A percentile compares a stretch with the other conserved stretches of the same genome.
Evolutionary conservation across 2,329 filamentous ascomycete genomes (phyloP).

Genomic region (Penicillium sp.): DNA sequence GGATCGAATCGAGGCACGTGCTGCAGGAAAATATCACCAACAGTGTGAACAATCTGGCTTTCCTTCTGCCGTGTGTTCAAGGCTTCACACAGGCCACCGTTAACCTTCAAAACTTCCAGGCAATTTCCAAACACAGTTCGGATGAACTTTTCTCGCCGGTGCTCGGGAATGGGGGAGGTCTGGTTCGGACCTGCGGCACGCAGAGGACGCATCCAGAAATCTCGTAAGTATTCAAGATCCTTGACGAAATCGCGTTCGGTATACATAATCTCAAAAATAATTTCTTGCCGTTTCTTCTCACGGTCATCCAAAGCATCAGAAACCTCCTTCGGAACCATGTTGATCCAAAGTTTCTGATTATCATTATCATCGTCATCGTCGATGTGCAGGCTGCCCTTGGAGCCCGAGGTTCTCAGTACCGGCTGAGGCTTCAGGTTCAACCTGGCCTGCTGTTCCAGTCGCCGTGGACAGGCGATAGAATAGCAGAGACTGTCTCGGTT

Average conservation of each 20-base stretch:
- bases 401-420: slow-evolving; percentile 73
- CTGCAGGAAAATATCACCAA: slow-evolving; percentile 93
- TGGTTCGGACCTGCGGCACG: slow-evolving; percentile 65
- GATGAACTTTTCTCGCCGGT: slow-evolving; percentile 85
- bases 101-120: slow-evolving; percentile 90
- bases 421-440: slow-evolving; percentile 91
- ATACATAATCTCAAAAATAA: slow-evolving; percentile 98
- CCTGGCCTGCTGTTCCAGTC: slow-evolving; percentile 90
- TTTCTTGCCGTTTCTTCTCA: slow-evolving; percentile 96
- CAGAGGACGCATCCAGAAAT: slow-evolving; percentile 97
- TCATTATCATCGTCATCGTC: slow-evolving; percentile 81
- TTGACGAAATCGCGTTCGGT: slow-evolving; percentile 99
- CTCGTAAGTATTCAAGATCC: slow-evolving; percentile 92
- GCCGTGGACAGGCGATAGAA: slow-evolving; percentile 91
- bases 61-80: slow-evolving; percentile 89
- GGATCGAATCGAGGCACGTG: slow-evolving; percentile 91
- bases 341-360: slow-evolving; percentile 99
- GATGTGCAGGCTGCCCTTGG: slow-evolving; percentile 67
- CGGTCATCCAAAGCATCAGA: slow-evolving; percentile 84
- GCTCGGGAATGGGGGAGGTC: slow-evolving; percentile 82
- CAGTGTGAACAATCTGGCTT: slow-evolving; percentile 79
- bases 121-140: slow-evolving; percentile 95
- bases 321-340: slow-evolving; percentile 92
- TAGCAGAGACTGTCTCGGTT: slow-evolving; percentile 95
- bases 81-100: slow-evolving; percentile 82